phyloP scores from a whole-genome alignment of 1,139 yeast species.

The Nematodospora anomalae region DNA sequence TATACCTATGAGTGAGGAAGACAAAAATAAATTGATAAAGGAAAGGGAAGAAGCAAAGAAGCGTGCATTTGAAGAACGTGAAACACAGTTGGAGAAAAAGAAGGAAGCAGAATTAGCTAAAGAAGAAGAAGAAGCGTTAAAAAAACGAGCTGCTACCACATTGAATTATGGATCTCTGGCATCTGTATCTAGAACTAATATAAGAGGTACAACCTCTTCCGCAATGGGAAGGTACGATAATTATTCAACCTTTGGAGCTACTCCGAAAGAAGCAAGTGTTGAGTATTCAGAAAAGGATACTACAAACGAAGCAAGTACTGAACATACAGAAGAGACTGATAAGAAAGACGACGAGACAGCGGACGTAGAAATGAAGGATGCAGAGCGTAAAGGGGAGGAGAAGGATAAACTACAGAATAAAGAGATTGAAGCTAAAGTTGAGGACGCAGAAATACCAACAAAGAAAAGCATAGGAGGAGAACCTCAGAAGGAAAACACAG shows the following conservation, averaged over 20 bases:
- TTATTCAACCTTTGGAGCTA: slow-evolving; percentile 17
- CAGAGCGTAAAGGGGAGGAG: background rate
- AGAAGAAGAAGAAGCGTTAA: slow-evolving; percentile 16
- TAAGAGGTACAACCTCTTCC: slow-evolving; percentile 18
- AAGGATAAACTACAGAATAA: slow-evolving; percentile 2
- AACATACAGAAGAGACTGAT: background rate
- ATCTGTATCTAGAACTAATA: slow-evolving; percentile 21
- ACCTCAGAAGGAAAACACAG: background rate
- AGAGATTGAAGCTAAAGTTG: slow-evolving; percentile 4
- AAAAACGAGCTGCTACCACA: slow-evolving; percentile 12
- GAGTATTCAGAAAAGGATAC: background rate
- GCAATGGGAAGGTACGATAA: slow-evolving; percentile 30
- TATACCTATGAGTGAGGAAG: slow-evolving; percentile 42
- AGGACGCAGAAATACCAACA: slow-evolving; percentile 1
- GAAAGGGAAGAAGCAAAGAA: slow-evolving; percentile 23
- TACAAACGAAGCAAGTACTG: background rate
- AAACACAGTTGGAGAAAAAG: slow-evolving; percentile 16
- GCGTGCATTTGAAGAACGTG: slow-evolving; percentile 15
- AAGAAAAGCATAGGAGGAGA: background rate
- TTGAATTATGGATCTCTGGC: slow-evolving; percentile 26
- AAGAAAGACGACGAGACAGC: background rate
- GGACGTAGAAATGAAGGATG: background rate
- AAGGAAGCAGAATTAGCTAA: slow-evolving; percentile 18
- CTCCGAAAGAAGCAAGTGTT: background rate
- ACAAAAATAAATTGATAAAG: slow-evolving; percentile 22